Base-by-base conservation (phyloP, 257 asterid genomes). In the Gynochthodes officinalis region DNA sequence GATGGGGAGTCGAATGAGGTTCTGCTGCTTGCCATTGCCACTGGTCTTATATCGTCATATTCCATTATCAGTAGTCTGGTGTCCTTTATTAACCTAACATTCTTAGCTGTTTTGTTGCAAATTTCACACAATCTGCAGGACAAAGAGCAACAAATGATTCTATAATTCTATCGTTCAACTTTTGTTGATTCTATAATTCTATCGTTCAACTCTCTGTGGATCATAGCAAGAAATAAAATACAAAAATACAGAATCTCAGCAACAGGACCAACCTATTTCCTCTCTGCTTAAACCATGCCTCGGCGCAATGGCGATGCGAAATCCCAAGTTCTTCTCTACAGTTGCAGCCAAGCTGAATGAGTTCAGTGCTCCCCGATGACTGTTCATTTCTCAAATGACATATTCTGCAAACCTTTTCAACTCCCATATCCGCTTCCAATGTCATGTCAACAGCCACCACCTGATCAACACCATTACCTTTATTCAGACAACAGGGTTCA, bases 101-200 rank as follows among this genome's bases (percentile, higher is more conserved):
- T 86, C 62, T 75, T 80, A 0, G 84, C 87, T 18, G 67, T 76
- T 40, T 76, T 72, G 4, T 87, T 89, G 73, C 91, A 85, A 8
- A 89, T 86, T 75, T 89, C 90, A 40, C 95, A 86, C 27, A 64
- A 35, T 72, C 91, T 88, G 85, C 40, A 61, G 2, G 21, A 50
- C 10, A 50, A 15, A 46, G 52, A 46, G 52, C 52, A 46, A 46
- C 21, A 46, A 5, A 12, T 46, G 21, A 46, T 46, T 12, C 19
- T 42, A 42, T 42, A 7, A 42, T 42, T n/a, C n/a, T n/a, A n/a
- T n/a, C n/a, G n/a, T n/a, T n/a, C n/a, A n/a, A n/a, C n/a, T n/a
- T n/a, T n/a, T n/a, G n/a, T n/a, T n/a, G n/a, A n/a, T n/a, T n/a
- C n/a, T n/a, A n/a, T n/a, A n/a, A n/a, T n/a, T n/a, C n/a, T n/a